Evolutionary conservation across 768 basidiomycete species (phyloP).

Genomic region (Imleria badia): DNA sequence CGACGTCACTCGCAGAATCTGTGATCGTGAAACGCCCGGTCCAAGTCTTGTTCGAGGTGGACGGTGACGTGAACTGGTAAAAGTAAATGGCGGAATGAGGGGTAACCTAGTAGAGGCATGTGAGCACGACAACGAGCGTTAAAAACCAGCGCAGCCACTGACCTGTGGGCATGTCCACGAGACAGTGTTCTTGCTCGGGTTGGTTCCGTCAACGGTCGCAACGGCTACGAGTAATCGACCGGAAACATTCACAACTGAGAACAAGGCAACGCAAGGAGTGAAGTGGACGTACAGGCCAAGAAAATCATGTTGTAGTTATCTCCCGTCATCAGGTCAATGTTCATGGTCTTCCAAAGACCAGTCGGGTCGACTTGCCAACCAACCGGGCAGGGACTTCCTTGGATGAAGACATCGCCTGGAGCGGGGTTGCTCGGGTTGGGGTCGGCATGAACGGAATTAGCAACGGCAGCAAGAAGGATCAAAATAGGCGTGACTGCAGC

Average conservation of each 20-base stretch:
- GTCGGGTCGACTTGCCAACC: constrained; percentile 60
- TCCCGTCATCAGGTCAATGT: constrained; percentile 81
- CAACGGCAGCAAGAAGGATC: constrained; percentile 23
- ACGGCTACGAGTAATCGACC: constrained; percentile 46
- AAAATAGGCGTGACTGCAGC: constrained; percentile 10
- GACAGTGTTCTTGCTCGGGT: constrained; percentile 42
- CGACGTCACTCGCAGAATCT: constrained; percentile 42
- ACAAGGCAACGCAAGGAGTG: not conserved
- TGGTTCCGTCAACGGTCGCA: constrained; percentile 63
- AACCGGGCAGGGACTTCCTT: constrained; percentile 55
- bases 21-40: constrained; percentile 78
- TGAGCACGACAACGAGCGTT: not conserved
- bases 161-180: constrained; percentile 69
- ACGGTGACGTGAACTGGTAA: constrained; percentile 66
- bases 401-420: constrained; percentile 56
- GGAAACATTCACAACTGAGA: not conserved
- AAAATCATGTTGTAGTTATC: constrained; percentile 66
- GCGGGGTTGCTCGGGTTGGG: constrained; percentile 59
- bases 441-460: constrained; percentile 49
- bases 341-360: constrained; percentile 67
- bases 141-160: constrained; percentile 16
- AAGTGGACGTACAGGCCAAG: constrained; percentile 54
- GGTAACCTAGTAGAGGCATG: constrained; percentile 48
- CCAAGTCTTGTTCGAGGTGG: constrained; percentile 49
- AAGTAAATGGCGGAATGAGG: constrained; percentile 73